Base-by-base conservation (phyloP, 768 basidiomycete genomes). In the Mycena metata region DNA sequence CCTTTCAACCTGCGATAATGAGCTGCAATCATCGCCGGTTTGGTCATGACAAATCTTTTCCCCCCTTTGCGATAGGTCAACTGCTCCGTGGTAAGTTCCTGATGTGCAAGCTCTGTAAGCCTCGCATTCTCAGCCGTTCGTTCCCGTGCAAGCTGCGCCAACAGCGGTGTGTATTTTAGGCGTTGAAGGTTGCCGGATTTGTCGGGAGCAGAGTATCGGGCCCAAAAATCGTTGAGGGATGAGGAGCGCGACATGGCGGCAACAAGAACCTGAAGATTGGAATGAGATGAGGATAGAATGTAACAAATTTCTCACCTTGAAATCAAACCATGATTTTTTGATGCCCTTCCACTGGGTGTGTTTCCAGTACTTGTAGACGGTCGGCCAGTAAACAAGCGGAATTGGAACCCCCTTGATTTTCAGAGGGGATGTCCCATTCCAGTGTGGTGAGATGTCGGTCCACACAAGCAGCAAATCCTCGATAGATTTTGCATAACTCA, bases 361-460 rank as follows among this genome's bases (percentile, higher is more conserved):
- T 21, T 72, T 72, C 67, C 75, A 69, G 26, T 73, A 57, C 21
- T 57, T 64, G 64, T 76, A 78, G 0, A 78, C 52, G 21, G 72
- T 54, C 13, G 65, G 70, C 76, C 76, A 77, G 43, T 76, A 69
- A 0, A 58, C 49, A 30, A 79, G 42, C 10, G 77, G 56, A 19
- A 79, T 74, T 1, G 74, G 69, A 24, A 66, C 57, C 0, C 72
- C 73, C 17, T 55, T 52, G 42, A 80, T 75, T 13, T 26, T 57
- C 33, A 80, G 69, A 12, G 62, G 51, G 0, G 76, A 76, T 17
- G 66, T 35, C n/a, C 64, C 54, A 23, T 42, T 30, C 77, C 77
- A 79, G 46, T 73, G 41, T 5, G 47, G 46, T 3, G 70, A 65
- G 13, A 56, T 68, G 65, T 79, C 76, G 56, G 77, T 76, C 79